phyloP scores from a whole-genome alignment of 257 asterid genomes.

The Linderniella brevidens region DNA sequence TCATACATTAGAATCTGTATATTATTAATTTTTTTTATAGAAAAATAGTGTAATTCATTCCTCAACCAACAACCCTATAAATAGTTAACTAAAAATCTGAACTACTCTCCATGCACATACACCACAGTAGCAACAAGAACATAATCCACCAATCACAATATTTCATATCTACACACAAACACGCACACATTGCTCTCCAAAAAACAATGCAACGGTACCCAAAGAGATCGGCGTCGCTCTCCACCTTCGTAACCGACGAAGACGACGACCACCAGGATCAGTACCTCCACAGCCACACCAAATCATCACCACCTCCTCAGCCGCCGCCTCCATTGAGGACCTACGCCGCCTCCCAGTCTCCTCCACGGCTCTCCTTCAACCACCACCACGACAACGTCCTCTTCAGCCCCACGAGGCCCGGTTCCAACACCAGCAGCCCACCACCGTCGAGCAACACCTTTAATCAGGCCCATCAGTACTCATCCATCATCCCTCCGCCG shows the following conservation, averaged over 20 bases:
- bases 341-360: constrained; percentile 23
- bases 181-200: no score
- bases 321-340: not conserved
- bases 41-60: no score
- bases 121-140: no score
- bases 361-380: constrained; percentile 18
- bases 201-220: not conserved
- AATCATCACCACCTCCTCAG: constrained; percentile 22
- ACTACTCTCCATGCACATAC: no score
- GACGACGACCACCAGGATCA: constrained; percentile 6
- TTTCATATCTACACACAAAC: no score
- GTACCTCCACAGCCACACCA: constrained; percentile 10
- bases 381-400: constrained; percentile 30
- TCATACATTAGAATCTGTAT: no score
- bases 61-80: no score
- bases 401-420: constrained; percentile 39
- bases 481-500: constrained; percentile 41
- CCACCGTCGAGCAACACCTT: constrained; percentile 12
- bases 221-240: constrained; percentile 9
- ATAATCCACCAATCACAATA: no score
- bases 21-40: no score
- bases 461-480: constrained; percentile 11
- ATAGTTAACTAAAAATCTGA: no score
- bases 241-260: constrained; percentile 14
- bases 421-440: no score